These are phyloP conservation scores for Salix purpurea DNA, from an alignment of 345 rosid genomes.

Conservation along the genomic window DNA sequence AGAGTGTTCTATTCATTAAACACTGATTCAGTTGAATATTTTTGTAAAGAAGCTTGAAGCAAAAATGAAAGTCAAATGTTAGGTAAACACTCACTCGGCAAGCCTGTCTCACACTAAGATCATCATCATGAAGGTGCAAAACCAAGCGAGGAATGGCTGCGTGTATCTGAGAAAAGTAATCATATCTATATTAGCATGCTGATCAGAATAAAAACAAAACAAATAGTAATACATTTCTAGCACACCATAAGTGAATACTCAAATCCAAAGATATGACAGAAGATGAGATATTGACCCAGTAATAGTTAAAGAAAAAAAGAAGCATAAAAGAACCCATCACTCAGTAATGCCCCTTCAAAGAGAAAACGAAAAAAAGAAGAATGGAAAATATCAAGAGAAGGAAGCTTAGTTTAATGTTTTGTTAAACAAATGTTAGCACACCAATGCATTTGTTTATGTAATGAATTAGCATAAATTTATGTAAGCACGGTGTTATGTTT, in stretches of 20 bases:
- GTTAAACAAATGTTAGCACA: too few relatives aligned
- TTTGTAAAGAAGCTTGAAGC: constrained; percentile 9
- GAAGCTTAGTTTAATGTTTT: too few relatives aligned
- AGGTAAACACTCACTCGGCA: constrained; percentile 59
- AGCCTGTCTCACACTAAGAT: constrained; percentile 70
- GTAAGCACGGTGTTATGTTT: too few relatives aligned
- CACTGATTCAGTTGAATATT: constrained; percentile 7
- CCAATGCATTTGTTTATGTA: too few relatives aligned
- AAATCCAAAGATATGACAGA: neutral
- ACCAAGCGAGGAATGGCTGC: constrained; percentile 74
- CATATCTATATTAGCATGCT: constrained; percentile 5
- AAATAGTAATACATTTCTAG: neutral
- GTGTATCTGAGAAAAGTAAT: constrained; percentile 59
- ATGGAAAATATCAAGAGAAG: neutral
- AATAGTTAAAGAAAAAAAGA: neutral
- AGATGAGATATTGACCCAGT: neutral
- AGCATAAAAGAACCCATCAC: neutral
- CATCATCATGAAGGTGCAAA: constrained; percentile 77
- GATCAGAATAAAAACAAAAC: neutral
- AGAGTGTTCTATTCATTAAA: constrained; percentile 55
- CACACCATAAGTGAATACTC: neutral
- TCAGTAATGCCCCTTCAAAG: neutral
- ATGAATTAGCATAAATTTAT: too few relatives aligned
- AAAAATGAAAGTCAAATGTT: constrained; percentile 11
- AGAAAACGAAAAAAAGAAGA: neutral